These are phyloP conservation scores for Salvia hispanica DNA, from an alignment of 257 asterid species.

Conservation along the genomic window DNA sequence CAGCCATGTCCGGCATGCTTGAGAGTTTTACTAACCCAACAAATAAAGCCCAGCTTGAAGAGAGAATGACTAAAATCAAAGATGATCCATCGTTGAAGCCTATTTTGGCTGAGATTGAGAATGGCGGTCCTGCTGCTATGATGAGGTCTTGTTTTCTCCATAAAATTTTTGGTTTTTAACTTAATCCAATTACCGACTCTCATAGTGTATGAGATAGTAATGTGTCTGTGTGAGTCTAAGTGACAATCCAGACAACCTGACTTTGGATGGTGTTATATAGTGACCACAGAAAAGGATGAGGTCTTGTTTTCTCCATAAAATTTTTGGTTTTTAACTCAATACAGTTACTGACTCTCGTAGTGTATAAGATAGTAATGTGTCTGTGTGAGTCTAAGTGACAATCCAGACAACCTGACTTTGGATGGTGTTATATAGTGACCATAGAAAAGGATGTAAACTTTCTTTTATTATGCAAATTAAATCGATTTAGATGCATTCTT, in stretches of 20 bases:
- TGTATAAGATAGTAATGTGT: constrained; percentile 1
- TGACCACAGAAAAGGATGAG: too few species aligned
- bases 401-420: too few species aligned
- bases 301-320: constrained; percentile 38
- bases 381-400: background rate
- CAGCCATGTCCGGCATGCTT: constrained; percentile 95
- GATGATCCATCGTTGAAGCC: constrained; percentile 97
- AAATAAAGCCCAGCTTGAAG: constrained; percentile 85
- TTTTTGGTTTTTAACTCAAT: background rate
- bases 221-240: background rate
- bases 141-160: constrained; percentile 62
- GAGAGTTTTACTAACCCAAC: constrained; percentile 85
- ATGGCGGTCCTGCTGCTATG: constrained; percentile 99
- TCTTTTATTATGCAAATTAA: background rate
- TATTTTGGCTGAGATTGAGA: constrained; percentile 91
- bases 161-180: background rate
- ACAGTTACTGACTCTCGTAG: background rate
- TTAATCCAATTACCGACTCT: background rate
- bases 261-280: background rate
- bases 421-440: background rate
- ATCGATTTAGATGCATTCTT: constrained; percentile 3
- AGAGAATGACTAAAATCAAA: constrained; percentile 75
- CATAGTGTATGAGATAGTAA: constrained; percentile 2
- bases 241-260: background rate
- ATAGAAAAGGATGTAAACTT: background rate